Evolutionary conservation across 192 early-diverging fungal species (phyloP).

Genomic region (Umbelopsis sp.): DNA sequence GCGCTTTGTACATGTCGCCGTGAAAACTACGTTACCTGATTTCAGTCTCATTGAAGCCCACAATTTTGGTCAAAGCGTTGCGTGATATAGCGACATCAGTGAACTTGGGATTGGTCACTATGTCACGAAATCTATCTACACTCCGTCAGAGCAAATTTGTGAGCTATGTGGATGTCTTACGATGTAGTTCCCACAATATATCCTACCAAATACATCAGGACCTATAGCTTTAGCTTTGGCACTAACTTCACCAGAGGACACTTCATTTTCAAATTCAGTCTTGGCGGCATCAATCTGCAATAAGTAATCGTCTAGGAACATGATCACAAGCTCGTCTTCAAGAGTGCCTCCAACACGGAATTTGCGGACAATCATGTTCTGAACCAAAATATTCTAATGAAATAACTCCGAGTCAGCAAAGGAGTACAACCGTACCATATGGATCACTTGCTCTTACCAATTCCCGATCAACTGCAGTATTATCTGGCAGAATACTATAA

Average conservation of each 20-base stretch:
- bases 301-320: slow-evolving; percentile 41
- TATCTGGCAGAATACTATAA: slow-evolving; percentile 42
- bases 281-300: slow-evolving; percentile 39
- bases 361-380: slow-evolving; percentile 38
- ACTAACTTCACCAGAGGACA: background rate
- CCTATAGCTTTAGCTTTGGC: background rate
- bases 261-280: slow-evolving; percentile 32
- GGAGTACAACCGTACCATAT: background rate
- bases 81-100: slow-evolving; percentile 39
- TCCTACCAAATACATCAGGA: slow-evolving; percentile 20
- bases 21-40: too few relatives aligned
- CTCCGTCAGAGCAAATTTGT: background rate
- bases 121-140: slow-evolving; percentile 38
- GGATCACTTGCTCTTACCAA: slow-evolving; percentile 35
- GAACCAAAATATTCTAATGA: slow-evolving; percentile 34
- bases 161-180: background rate
- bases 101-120: slow-evolving; percentile 25
- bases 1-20: too few relatives aligned
- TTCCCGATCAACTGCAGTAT: slow-evolving; percentile 45
- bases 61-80: slow-evolving; percentile 27
- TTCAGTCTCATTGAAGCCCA: slow-evolving; percentile 39
- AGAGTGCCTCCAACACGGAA: slow-evolving; percentile 44
- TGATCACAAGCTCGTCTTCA: slow-evolving; percentile 48
- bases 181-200: background rate
- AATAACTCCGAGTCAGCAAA: background rate